These are phyloP conservation scores for Fusarium bulbicola DNA, from an alignment of 2,329 filamentous ascomycete species.

Conservation along the genomic window DNA sequence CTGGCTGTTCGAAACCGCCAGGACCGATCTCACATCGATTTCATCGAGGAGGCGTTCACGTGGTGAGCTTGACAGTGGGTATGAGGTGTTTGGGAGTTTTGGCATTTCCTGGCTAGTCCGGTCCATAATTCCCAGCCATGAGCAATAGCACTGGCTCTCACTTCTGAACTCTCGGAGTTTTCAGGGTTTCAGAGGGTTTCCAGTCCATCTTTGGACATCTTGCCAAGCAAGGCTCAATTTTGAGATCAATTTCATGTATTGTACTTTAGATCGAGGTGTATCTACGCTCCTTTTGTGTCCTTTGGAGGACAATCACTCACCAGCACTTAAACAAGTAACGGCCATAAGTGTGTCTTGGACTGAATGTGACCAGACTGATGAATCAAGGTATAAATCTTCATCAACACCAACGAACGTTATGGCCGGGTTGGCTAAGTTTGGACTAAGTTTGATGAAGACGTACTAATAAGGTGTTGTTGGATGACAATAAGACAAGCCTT, in stretches of 20 bases:
- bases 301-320: neutral
- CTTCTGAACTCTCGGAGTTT: neutral
- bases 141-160: neutral
- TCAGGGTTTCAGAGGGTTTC: constrained; percentile 7
- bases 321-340: constrained; percentile 1
- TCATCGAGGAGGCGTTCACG: constrained; percentile 81
- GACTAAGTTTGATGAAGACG: neutral
- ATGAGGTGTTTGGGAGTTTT: constrained; percentile 1
- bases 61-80: constrained; percentile 52
- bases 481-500: neutral
- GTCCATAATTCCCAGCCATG: neutral
- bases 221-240: constrained; percentile 30
- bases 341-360: neutral
- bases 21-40: constrained; percentile 74
- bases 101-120: constrained; percentile 13
- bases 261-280: constrained; percentile 36
- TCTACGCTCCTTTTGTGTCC: constrained; percentile 28
- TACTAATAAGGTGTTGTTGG: neutral
- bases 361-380: neutral
- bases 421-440: neutral
- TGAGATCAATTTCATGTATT: constrained; percentile 36
- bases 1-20: constrained; percentile 72
- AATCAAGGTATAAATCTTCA: neutral
- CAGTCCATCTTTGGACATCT: constrained; percentile 25
- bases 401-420: neutral